Evolutionary conservation across 116 monocot species (phyloP).

Genomic region (Dioscorea cayenensis): DNA sequence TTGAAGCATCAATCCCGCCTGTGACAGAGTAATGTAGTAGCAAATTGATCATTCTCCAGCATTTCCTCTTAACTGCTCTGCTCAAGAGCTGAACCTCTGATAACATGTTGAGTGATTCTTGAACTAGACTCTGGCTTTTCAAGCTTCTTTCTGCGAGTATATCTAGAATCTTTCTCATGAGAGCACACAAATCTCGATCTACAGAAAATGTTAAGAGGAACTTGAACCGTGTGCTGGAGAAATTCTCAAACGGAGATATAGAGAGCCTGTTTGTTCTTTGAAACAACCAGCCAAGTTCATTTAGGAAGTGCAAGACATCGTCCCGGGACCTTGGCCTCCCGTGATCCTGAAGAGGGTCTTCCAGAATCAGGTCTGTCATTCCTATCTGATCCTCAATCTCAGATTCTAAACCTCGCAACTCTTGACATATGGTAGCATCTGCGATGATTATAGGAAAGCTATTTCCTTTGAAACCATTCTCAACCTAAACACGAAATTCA

Average conservation of each 20-base stretch:
- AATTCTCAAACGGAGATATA: constrained; percentile 13
- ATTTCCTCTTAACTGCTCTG: constrained; percentile 78
- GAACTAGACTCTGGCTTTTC: constrained; percentile 17
- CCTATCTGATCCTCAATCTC: constrained; percentile 48
- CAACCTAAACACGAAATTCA: constrained; percentile 48
- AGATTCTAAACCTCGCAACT: constrained; percentile 67
- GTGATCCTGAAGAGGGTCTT: constrained; percentile 27
- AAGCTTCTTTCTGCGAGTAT: constrained; percentile 40
- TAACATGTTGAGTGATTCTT: constrained; percentile 52
- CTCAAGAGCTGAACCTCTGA: constrained; percentile 65
- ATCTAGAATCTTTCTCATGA: constrained; percentile 52
- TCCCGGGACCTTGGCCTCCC: constrained; percentile 39
- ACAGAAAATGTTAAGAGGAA: constrained; percentile 70
- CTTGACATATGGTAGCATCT: constrained; percentile 62
- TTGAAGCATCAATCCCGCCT: constrained; percentile 14
- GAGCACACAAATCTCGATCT: constrained; percentile 62
- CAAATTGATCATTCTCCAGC: constrained; percentile 68
- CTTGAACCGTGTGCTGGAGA: constrained; percentile 64
- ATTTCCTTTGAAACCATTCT: constrained; percentile 93
- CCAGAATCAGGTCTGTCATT: constrained; percentile 19
- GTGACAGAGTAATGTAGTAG: constrained; percentile 55
- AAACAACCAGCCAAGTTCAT: constrained; percentile 97
- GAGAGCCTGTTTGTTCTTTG: constrained; percentile 38
- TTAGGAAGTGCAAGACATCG: constrained; percentile 67
- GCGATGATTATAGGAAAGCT: constrained; percentile 90